Evolutionary conservation across 2,329 filamentous ascomycete genomes (phyloP), one percentile per base, ranked within the genome.

Genomic region (Monilinia polystroma): DNA sequence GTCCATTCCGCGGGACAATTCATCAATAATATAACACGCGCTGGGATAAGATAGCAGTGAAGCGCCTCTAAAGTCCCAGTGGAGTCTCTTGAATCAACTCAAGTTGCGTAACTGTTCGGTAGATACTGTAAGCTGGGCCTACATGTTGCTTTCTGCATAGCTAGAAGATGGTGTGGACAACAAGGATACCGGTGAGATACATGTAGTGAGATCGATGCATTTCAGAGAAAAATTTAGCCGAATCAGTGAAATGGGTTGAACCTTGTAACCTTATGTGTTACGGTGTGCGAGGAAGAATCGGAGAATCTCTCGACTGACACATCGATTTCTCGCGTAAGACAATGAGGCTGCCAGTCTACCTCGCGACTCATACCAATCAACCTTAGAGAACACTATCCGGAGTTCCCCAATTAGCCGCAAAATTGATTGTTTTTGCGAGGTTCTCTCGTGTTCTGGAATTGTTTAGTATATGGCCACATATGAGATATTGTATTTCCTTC

Each of bases 401-500:
- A 58, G 29, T 58, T 58, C 56, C 56, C 56, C 56, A 58, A 26
- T 32, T 18, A 10, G 20, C 32, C 56, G 23, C 23, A 10, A 14
- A 41, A 41, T 41, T 41, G 38, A 14, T 41, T 41, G 12, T 41
- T 41, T 47, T 47, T 47, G 10, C 20, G 56, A 47, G 1, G 29
- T 14, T 29, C 18, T 26, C 23, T 58, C 55, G 55, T 29, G 38
- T 45, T 58, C 23, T 35, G 32, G 32, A 35, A 35, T 35, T 35
- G 32, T 35, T 35, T 35, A 8, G 38, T 1, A 56, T 3, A 16
- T 20, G 12, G 52, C 20, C n/a, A 10, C 38, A 58, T 16, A n/a
- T 16, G 38, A 45, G 38, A 29, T 38, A 26, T 10, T 47, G 16
- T 14, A 18, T 56, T 56, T 41, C 23, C 23, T 45, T 11, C 55